Evolutionary conservation across 1,284 basidiomycete species (phyloP), one percentile per base, ranked within the genome.

Genomic region (Leccinum pachyderme): DNA sequence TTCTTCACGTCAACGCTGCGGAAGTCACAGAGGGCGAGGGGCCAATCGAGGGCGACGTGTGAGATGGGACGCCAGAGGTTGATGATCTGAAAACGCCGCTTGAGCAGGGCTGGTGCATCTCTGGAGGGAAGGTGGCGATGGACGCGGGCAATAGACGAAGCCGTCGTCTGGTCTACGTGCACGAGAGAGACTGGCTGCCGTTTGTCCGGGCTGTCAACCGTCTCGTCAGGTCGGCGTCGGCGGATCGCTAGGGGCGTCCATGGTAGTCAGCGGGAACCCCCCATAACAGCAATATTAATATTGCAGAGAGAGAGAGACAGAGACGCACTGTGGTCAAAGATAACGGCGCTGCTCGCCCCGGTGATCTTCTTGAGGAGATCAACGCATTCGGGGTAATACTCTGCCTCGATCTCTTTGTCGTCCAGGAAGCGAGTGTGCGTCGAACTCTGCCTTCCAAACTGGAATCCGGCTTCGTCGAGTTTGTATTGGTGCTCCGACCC

Each of bases 31-130:
- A 81, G 65, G 0, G 77, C 77, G 45, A 83, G 74, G 0, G 81
- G 82, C 58, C 68, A 69, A 59, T 82, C 78, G 22, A 72, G 66
- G 9, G 76, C 81, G 3, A 76, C 64, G 47, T 77, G 70, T 31
- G 72, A 67, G 57, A 83, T 75, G 1, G 81, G 81, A 18, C 80
- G 72, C 81, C 81, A 83, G 55, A 83, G 66, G 65, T 82, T 82
- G 68, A 83, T 56, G 48, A 83, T 75, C 57, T 79, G 79, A 33
- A 77, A 83, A 32, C 86, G 81, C 1, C 64, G 65, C 50, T 67
- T 53, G 69, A 70, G 56, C 45, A 63, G 7, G 15, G 53, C 52
- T 0, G 76, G 76, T 0, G 75, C 81, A 25, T 83, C 80, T 3
- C 67, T 65, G 0, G 73, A 62, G 0, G 81, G 78, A 22, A 82